Conservation (phyloP, 2,329 filamentous ascomycete genomes). For the Colletotrichum tabaci region DNA sequence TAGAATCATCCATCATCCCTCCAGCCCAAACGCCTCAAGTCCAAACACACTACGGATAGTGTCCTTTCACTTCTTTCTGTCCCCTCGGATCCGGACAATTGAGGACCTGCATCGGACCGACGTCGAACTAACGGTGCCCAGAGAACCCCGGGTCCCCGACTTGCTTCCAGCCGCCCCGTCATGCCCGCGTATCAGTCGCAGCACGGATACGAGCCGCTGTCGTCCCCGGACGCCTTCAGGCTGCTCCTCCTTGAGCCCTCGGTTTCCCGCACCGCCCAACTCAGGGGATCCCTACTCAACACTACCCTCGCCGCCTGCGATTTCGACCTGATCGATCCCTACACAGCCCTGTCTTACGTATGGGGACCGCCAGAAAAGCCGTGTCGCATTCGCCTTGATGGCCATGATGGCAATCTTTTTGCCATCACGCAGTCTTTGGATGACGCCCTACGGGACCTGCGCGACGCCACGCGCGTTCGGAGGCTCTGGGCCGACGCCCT, state of each 20-base stretch:
- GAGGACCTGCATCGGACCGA: constrained; percentile 12
- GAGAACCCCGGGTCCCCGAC: not conserved
- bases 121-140: not conserved
- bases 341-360: constrained; percentile 47
- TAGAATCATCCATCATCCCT: constrained; percentile 6
- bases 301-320: constrained; percentile 16
- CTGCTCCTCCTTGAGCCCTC: constrained; percentile 23
- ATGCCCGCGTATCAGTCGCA: constrained; percentile 25
- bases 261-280: constrained; percentile 6
- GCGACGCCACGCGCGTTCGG: constrained; percentile 50
- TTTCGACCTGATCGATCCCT: constrained; percentile 21
- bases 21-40: not conserved
- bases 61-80: too few species aligned
- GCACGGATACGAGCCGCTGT: constrained; percentile 30
- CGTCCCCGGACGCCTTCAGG: not conserved
- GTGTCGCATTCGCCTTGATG: constrained; percentile 42
- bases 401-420: constrained; percentile 19
- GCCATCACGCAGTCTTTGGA: constrained; percentile 14
- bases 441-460: constrained; percentile 56
- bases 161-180: not conserved
- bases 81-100: constrained; percentile 14
- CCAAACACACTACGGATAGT: not conserved
- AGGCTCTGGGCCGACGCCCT: constrained; percentile 51
- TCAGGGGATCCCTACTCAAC: constrained; percentile 37
- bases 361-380: constrained; percentile 42